Conservation (phyloP, 75 land plant species). For the Pinus albicaulis region DNA sequence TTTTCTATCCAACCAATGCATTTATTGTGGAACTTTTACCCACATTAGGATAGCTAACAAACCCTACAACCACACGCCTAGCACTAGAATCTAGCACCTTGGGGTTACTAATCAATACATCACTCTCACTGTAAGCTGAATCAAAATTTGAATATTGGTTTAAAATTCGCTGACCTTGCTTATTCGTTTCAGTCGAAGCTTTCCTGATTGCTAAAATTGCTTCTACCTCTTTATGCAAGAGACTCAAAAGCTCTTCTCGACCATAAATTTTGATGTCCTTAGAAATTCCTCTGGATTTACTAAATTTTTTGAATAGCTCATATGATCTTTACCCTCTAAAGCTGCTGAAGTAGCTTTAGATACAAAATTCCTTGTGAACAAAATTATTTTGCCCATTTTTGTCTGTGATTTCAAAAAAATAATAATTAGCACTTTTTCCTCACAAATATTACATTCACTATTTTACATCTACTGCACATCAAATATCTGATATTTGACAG, state of each 20-base stretch:
- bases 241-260: slow-evolving; percentile 75
- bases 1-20: slow-evolving; percentile 89
- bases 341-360: slow-evolving; percentile 83
- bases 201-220: slow-evolving; percentile 42
- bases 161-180: no score
- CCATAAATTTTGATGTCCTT: slow-evolving; percentile 61
- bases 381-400: slow-evolving; percentile 80
- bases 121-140: slow-evolving; percentile 7
- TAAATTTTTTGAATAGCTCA: background rate
- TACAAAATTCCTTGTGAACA: slow-evolving; percentile 54
- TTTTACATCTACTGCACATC: no score
- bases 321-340: slow-evolving; percentile 58
- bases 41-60: slow-evolving; percentile 98
- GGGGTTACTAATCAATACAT: background rate
- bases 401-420: no score
- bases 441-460: no score
- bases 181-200: slow-evolving; percentile 13
- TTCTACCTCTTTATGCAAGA: slow-evolving; percentile 73
- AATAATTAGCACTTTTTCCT: no score
- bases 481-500: no score
- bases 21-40: slow-evolving; percentile 98
- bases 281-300: slow-evolving; percentile 13
- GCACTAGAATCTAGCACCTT: background rate
- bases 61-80: slow-evolving; percentile 75
- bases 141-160: slow-evolving; percentile 1